Base-by-base conservation (phyloP, 1,139 yeast species). In the Hansenula lynferdii region DNA sequence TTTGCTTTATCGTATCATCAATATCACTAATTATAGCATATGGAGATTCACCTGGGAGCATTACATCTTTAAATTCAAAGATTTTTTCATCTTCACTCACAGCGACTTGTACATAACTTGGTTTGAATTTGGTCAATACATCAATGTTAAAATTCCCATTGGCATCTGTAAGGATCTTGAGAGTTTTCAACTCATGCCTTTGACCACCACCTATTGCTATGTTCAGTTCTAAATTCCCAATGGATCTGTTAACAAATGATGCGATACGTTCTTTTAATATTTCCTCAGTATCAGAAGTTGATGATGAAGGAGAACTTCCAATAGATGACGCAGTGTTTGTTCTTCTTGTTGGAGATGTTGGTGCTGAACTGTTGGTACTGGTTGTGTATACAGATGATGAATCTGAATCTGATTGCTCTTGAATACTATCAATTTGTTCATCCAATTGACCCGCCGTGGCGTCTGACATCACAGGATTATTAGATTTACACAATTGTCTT, bases 1-100 rank as follows among this genome's bases (percentile, higher is more conserved):
- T 89, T 34, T 77, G 68, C 53, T 94, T 85, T 28, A 92, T 78
- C 0, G 99, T 94, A 56, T 94, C 98, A 56, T 94, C 99, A 36
- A 94, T 82, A 60, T 94, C 99, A 50, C 94, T 81, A 25, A 94
- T 89, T 2, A 94, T 62, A 12, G 86, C 87, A 20, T 83, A 65
- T 0, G 95, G 89, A 0, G 58, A 51, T 9, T 63, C 56, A 1
- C 66, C 63, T 7, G 76, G 65, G 24, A 70, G 53, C 42, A 67
- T 59, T 0, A 70, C 59, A 14, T 74, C 75, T 41, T 69, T 67
- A 35, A 73, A 68, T 1, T 69, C 62, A 41, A 70, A 67, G 3
- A 77, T 62, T 5, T 69, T 60, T 23, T 75, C 75, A 42, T 76
- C 72, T 3, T 60, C 53, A 0, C 57, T 47, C 0, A 79, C 67